Evolutionary conservation across 371 early-diverging fungal species (phyloP), one percentile per base, ranked within the genome.

Genomic region (Saksenaea vasiformis): DNA sequence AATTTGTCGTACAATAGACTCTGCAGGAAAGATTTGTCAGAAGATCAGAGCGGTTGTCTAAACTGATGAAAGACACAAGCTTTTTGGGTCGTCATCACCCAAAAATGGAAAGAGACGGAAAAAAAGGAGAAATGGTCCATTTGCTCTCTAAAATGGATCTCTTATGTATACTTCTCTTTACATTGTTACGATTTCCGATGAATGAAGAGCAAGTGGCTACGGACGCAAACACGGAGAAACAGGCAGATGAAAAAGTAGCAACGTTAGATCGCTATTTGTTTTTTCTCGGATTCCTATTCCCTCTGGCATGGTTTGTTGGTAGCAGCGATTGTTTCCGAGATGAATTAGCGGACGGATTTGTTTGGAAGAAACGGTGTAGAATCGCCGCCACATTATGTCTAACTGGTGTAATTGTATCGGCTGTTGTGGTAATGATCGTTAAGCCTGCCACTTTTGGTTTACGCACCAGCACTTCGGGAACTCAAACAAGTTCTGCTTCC

Each of bases 311-410:
- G 78, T 76, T 78, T 39, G 58, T 76, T 2, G 78, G 81, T 0
- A 80, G 81, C 35, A 69, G 63, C 27, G 65, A 67, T 26, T 61
- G 64, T 53, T 66, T 60, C 35, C 22, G 57, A 7, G 47, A 41
- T 57, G 31, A 24, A 28, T 24, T 4, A 19, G 41, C 17, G 1
- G 9, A 35, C 17, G 58, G 51, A 3, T 69, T 66, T 38, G 17
- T 65, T 9, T 80, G 81, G 81, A 76, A 73, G 56, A 80, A 76
- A n/a, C 66, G 74, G 9, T 80, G 81, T 43, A 69, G 75, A 5
- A 76, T 80, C 38, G 76, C 78, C n/a, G 67, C 74, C 1, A 78
- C 78, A 1, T 47, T 80, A 9, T 36, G 62, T 4, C 39, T 80
- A 19, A 74, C 73, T 0, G 4, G 56, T 9, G 5, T 64, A 3